Conservation (phyloP, 106 monocot genomes). For the Dendrobium nobile region DNA sequence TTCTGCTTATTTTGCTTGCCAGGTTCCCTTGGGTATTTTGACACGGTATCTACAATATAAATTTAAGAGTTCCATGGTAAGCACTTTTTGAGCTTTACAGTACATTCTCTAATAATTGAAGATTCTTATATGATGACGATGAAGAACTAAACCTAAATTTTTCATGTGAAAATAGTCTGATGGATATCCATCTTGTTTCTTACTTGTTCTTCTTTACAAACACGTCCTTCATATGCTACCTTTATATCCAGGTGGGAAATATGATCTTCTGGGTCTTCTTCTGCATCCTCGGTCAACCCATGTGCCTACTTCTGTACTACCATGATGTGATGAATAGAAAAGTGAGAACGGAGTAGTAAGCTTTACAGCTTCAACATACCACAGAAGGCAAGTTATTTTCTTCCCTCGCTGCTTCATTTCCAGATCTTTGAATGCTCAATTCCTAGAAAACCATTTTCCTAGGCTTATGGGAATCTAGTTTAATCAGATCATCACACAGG, state of each 20-base stretch:
- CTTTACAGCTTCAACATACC: background rate
- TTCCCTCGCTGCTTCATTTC: background rate
- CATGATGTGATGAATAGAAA: constrained; percentile 95
- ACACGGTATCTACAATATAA: constrained; percentile 48
- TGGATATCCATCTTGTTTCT: too few species aligned
- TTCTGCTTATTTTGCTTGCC: background rate
- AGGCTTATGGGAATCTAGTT: background rate
- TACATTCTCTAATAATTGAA: background rate
- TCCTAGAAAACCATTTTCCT: background rate
- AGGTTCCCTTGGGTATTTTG: constrained; percentile 57
- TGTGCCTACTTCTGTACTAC: constrained; percentile 91
- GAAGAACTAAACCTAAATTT: too few species aligned
- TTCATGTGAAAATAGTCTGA: too few species aligned
- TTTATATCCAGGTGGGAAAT: constrained; percentile 64
- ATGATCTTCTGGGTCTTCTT: constrained; percentile 99
- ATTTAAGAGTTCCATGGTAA: constrained; percentile 53
- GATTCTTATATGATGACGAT: background rate
- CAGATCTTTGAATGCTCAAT: background rate
- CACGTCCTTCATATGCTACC: too few species aligned
- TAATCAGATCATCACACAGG: too few species aligned
- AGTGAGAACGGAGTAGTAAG: constrained; percentile 16
- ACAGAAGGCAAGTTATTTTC: background rate
- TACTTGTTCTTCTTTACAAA: too few species aligned
- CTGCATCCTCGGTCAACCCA: constrained; percentile 89
- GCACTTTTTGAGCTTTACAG: background rate